phyloP scores from a whole-genome alignment of 2,329 filamentous ascomycete genomes.

The Hypoxylon sp. region DNA sequence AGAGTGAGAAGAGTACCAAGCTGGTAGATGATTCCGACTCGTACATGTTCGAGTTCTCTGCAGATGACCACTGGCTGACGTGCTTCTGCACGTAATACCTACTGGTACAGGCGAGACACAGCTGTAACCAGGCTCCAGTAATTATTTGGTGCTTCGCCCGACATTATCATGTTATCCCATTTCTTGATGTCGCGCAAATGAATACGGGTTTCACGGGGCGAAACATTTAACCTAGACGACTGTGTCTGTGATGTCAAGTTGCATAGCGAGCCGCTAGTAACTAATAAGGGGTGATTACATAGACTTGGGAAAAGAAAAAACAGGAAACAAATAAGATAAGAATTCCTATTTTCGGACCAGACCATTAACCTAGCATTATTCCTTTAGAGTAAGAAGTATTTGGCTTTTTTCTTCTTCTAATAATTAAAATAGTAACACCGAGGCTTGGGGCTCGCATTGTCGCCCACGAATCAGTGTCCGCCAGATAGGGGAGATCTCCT shows the following conservation, averaged over 20 bases:
- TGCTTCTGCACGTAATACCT: constrained; percentile 41
- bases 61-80: constrained; percentile 37
- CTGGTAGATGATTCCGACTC: constrained; percentile 1
- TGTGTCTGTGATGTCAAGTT: constrained; percentile 34
- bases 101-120: constrained; percentile 21
- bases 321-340: constrained; percentile 2
- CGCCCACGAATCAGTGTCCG: constrained; percentile 35
- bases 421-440: constrained; percentile 17
- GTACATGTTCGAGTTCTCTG: constrained; percentile 11
- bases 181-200: constrained; percentile 23
- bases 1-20: background rate
- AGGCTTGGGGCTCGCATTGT: constrained; percentile 20
- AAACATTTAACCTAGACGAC: constrained; percentile 20
- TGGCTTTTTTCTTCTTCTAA: constrained; percentile 3
- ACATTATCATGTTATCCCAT: constrained; percentile 15
- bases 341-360: constrained; percentile 27
- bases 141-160: constrained; percentile 9
- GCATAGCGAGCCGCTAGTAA: constrained; percentile 14
- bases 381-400: constrained; percentile 3
- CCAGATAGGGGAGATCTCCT: constrained; percentile 32
- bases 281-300: background rate
- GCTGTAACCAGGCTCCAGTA: constrained; percentile 6
- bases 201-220: constrained; percentile 28
- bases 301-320: background rate
- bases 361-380: constrained; percentile 3